Conservation (phyloP, 805 yeast genomes). For the Yamadazyma sp. region DNA sequence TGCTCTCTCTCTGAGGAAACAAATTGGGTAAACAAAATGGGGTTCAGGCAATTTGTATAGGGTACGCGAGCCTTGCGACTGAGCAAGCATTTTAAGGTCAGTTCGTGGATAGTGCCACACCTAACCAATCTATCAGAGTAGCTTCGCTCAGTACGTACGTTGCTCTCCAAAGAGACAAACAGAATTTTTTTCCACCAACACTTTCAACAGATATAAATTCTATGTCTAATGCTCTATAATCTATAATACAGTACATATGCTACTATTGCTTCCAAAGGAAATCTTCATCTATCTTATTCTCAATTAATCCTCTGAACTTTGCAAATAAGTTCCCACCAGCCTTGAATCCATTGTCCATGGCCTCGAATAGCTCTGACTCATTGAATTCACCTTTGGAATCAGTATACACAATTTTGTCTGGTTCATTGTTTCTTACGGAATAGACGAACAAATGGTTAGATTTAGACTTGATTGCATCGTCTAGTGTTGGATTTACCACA, state of each 20-base stretch:
- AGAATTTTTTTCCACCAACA: no score
- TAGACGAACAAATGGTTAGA: slow-evolving; percentile 71
- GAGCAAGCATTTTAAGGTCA: no score
- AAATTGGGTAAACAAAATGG: no score
- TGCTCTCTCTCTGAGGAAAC: no score
- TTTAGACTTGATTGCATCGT: slow-evolving; percentile 40
- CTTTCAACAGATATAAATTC: no score
- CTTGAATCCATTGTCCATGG: slow-evolving; percentile 52
- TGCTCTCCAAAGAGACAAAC: no score
- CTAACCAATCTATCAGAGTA: no score
- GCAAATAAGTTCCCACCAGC: slow-evolving; percentile 46
- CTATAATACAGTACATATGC: neutral
- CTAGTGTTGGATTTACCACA: slow-evolving; percentile 46
- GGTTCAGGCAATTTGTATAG: no score
- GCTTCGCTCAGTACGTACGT: no score
- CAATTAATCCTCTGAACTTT: slow-evolving; percentile 46
- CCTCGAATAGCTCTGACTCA: slow-evolving; percentile 51
- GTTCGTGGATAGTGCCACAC: no score
- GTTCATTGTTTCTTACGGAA: slow-evolving; percentile 49
- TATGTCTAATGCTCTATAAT: no score
- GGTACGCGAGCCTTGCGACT: no score
- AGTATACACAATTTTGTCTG: slow-evolving; percentile 57
- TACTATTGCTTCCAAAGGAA: slow-evolving; percentile 51
- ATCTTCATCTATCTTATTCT: slow-evolving; percentile 49
- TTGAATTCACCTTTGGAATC: slow-evolving; percentile 75